Evolutionary conservation across 352 stramenopile species (phyloP).

Genomic region (Pythium monospermum): DNA sequence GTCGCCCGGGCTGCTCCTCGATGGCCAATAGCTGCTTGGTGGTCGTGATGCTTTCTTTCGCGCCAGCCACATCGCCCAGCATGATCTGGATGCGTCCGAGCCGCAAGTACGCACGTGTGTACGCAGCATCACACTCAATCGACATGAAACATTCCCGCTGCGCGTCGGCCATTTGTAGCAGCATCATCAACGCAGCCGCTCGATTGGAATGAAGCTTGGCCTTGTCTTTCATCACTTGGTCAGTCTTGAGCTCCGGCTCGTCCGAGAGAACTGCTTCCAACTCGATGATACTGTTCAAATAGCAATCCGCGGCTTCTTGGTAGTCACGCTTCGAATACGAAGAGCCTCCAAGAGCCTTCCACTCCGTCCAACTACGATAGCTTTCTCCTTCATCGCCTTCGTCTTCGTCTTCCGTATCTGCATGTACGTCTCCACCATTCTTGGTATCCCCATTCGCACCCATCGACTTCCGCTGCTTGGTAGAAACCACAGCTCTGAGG

Average conservation of each 20-base stretch:
- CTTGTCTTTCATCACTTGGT: constrained; percentile 58
- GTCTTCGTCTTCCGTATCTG: background rate
- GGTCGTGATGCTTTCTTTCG: constrained; percentile 43
- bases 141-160: constrained; percentile 60
- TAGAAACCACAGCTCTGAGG: constrained; percentile 9
- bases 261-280: constrained; percentile 37
- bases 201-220: constrained; percentile 78
- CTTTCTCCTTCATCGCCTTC: constrained; percentile 26
- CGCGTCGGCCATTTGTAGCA: constrained; percentile 64
- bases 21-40: constrained; percentile 39
- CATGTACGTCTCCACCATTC: no score
- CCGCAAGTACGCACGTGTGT: constrained; percentile 70
- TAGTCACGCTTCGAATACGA: constrained; percentile 42
- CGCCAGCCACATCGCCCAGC: constrained; percentile 46
- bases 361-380: constrained; percentile 44
- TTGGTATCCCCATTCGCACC: background rate
- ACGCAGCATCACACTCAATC: constrained; percentile 59
- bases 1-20: constrained; percentile 7
- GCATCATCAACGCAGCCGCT: constrained; percentile 74
- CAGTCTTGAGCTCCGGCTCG: constrained; percentile 28
- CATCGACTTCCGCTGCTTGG: background rate
- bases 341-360: constrained; percentile 51
- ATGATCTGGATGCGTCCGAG: constrained; percentile 65
- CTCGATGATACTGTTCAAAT: constrained; percentile 35
- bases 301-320: constrained; percentile 45